Percentiles rank a stretch among this genome's conserved stretches.
These are phyloP conservation scores for Metarhizium humberi DNA, from an alignment of 2,329 filamentous ascomycete genomes.

Conservation along the genomic window DNA sequence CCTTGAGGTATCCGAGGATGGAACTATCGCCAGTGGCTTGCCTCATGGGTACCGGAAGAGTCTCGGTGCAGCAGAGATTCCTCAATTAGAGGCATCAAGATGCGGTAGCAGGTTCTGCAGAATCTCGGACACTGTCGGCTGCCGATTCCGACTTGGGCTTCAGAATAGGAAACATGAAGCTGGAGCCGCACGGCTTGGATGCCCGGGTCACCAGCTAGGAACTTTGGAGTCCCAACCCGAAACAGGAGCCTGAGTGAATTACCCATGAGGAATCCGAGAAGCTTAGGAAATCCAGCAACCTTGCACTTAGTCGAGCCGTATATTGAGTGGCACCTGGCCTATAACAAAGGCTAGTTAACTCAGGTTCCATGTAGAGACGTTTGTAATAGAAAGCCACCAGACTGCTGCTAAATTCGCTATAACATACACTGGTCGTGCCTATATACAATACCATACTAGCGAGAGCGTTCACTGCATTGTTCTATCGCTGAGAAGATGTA, in stretches of 20 bases:
- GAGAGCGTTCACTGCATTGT: too few species aligned
- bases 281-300: neutral
- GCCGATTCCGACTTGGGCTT: slow-evolving; percentile 11
- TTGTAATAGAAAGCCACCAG: too few species aligned
- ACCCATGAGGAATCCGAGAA: slow-evolving; percentile 15
- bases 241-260: slow-evolving; percentile 13
- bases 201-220: slow-evolving; percentile 3
- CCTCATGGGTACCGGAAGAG: slow-evolving; percentile 17
- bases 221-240: slow-evolving; percentile 2
- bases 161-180: slow-evolving; percentile 8
- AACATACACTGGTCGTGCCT: too few species aligned
- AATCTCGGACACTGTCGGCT: slow-evolving; percentile 20
- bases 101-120: slow-evolving; percentile 14
- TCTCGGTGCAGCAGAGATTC: slow-evolving; percentile 21
- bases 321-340: too few species aligned
- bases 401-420: too few species aligned
- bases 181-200: slow-evolving; percentile 11
- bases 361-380: too few species aligned
- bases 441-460: too few species aligned
- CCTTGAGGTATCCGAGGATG: slow-evolving; percentile 27
- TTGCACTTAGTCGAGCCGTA: too few species aligned
- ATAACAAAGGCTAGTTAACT: too few species aligned
- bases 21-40: slow-evolving; percentile 21
- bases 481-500: too few species aligned
- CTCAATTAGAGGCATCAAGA: slow-evolving; percentile 26